Base-by-base conservation (phyloP, 2,329 filamentous ascomycete genomes). In the Alternaria conjuncta region DNA sequence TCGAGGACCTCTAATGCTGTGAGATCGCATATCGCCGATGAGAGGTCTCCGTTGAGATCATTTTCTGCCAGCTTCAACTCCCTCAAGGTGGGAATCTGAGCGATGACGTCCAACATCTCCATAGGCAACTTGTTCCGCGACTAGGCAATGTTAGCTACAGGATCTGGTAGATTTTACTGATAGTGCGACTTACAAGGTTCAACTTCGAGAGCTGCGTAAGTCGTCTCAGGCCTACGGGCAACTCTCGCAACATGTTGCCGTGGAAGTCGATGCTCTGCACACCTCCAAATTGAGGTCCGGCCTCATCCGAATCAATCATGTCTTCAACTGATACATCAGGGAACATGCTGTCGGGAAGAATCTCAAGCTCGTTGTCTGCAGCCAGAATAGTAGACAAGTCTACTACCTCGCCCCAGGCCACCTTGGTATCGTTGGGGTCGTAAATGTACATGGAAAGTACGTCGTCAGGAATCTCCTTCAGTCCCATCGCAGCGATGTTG, bases 391-490 rank as follows among this genome's bases (percentile, higher is more conserved):
- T 89, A 1, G 90, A 91, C 49, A 98, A 82, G 75, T 98, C 95
- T 11, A 98, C 93, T 63, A 92, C 91, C 79, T 98, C 95, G 2
- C 94, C 94, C 96, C 96, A 98, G 32, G 90, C 88, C 11, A 89
- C 87, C 21, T 86, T 83, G 12, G 84, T 84, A 41, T 90, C 88
- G 59, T 89, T 85, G 21, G 77, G 70, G 57, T 94, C 89, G 18
- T 92, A 84, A 71, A 94, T 92, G 77, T 97, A 98, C 94, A 98
- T 98, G 58, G 89, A 88, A 81, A 97, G 83, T 0, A 98, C 92
- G 74, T 96, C 92, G 2, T 87, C 80, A 0, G 96, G 96, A 4
- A 99, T 91, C 61, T 91, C 86, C 64, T 89, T 91, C 43, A 99
- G 80, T 1, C 89, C 88, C 85, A 98, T 87, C 0, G 92, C 94